Evolutionary conservation across 73 alveolate species (phyloP), one percentile per base, ranked within the genome.

Genomic region (Paramecium caudatum): DNA sequence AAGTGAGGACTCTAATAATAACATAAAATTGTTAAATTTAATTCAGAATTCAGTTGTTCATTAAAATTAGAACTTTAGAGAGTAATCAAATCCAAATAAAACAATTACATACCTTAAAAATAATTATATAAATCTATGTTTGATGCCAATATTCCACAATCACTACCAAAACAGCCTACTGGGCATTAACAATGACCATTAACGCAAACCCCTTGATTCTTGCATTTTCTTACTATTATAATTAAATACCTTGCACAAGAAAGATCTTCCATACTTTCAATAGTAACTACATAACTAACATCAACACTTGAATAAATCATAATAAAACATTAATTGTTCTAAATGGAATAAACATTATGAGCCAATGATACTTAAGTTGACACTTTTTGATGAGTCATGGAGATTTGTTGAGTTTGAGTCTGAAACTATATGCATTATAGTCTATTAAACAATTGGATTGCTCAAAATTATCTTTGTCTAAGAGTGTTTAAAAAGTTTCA

Each of bases 131-230:
- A 25, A 3, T 55, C 46, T 55, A 55, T 55, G 4, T 55, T 55
- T 23, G 41, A 23, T 23, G 80, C 23, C 7, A 55, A 16, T 4
- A 55, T 55, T 27, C 30, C 21, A 55, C 80, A 55, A 55, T 55
- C 80, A 8, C 23, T 27, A 2, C 80, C 80, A 27, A 55, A 23
- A 23, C 12, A 55, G 12, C 80, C 80, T 55, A 55, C 23, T 13
- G 80, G 46, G 30, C 80, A 55, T 55, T 55, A 55, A 55, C 80
- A 55, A 7, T 27, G 30, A 9, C 80, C 80, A 10, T 55, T 55
- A 1, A 23, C 30, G 7, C 80, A 55, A 27, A 55, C 37, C 30
- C 80, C 80, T 23, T 55, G 30, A 21, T 55, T 55, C 30, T 55
- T 55, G 21, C 80, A 55, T 16, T 55, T 55, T 37, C 80, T 55